Evolutionary conservation across 2,329 filamentous ascomycete species (phyloP).

Genomic region (Hymenoscyphus linearis): DNA sequence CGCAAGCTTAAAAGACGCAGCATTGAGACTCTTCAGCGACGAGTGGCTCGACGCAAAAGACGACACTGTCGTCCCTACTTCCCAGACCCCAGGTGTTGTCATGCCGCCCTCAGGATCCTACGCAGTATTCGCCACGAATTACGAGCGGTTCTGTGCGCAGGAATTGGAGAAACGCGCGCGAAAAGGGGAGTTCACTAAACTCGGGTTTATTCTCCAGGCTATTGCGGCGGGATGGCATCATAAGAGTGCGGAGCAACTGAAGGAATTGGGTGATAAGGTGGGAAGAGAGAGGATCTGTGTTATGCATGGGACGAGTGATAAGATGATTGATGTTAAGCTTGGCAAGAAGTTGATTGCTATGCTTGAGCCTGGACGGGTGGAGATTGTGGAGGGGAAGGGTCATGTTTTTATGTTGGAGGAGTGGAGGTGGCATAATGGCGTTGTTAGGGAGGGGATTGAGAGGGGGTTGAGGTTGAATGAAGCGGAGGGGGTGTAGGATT

Average conservation of each 20-base stretch:
- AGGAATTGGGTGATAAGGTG: conserved; percentile 59
- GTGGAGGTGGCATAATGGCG: conserved; percentile 59
- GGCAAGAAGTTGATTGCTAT: conserved; percentile 62
- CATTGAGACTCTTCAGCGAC: conserved; percentile 59
- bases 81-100: conserved; percentile 36
- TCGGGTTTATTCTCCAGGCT: conserved; percentile 71
- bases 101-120: conserved; percentile 37
- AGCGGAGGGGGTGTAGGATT: neutral
- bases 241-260: conserved; percentile 64
- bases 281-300: conserved; percentile 71
- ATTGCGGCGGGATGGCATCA: conserved; percentile 75
- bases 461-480: conserved; percentile 18
- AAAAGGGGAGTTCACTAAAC: conserved; percentile 52
- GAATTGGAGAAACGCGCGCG: conserved; percentile 69
- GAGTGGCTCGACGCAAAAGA: conserved; percentile 61
- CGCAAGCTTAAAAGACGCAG: conserved; percentile 57
- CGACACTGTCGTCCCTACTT: conserved; percentile 44
- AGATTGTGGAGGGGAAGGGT: conserved; percentile 65
- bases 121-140: conserved; percentile 64
- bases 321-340: conserved; percentile 72
- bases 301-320: conserved; percentile 69
- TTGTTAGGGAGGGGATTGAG: conserved; percentile 42
- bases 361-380: conserved; percentile 54
- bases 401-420: conserved; percentile 73
- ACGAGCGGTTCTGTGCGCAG: conserved; percentile 74